These are phyloP conservation scores for Saussurea involucrata DNA, from an alignment of 129 eudicot genomes.

Conservation along the genomic window DNA sequence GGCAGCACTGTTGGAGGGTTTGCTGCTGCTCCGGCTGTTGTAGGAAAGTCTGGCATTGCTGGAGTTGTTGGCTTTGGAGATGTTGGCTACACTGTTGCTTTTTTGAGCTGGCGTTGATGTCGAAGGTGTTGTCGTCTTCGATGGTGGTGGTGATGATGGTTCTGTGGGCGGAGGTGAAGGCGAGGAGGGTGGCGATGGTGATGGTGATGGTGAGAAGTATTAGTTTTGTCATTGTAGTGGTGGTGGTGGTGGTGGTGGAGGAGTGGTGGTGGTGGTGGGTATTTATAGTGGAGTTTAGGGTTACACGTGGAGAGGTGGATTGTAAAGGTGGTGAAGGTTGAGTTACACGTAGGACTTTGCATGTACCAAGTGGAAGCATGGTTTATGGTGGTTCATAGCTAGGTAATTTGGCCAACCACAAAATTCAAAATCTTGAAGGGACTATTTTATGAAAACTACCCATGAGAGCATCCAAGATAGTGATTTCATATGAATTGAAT, in stretches of 20 bases:
- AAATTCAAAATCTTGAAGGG: too few relatives aligned
- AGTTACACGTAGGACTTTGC: conserved; percentile 17
- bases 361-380: background rate
- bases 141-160: conserved; percentile 7
- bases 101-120: background rate
- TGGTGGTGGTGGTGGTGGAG: background rate
- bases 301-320: conserved; percentile 10
- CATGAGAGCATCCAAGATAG: too few relatives aligned
- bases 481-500: too few relatives aligned
- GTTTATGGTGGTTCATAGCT: background rate
- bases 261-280: conserved; percentile 3
- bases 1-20: background rate
- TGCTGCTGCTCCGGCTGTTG: background rate
- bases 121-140: background rate
- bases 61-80: background rate
- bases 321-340: background rate
- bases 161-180: conserved; percentile 2
- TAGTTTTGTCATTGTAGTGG: conserved; percentile 15
- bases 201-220: conserved; percentile 8
- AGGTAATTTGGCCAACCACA: too few relatives aligned
- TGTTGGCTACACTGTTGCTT: background rate
- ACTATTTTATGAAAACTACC: too few relatives aligned
- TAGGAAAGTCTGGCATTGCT: conserved; percentile 1
- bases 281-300: conserved; percentile 5
- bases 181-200: conserved; percentile 20